Conservation (phyloP, 768 basidiomycete species). For the Pleurotus eryngii region DNA sequence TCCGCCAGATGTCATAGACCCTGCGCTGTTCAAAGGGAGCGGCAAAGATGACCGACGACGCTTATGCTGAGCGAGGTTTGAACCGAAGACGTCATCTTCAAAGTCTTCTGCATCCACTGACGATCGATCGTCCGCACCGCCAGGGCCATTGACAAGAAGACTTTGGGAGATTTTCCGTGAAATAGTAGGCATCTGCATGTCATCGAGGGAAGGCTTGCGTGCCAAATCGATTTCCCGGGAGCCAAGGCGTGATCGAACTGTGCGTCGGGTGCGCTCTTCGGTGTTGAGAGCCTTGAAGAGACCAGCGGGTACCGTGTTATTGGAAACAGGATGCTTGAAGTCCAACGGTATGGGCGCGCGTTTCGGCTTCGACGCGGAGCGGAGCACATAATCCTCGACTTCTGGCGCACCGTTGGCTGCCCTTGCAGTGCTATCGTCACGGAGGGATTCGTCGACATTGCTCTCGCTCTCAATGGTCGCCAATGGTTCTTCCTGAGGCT, state of each 20-base stretch:
- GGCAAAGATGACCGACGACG: conserved; percentile 59
- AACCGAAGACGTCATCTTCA: conserved; percentile 36
- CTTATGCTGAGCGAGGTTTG: conserved; percentile 25
- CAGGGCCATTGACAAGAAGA: conserved; percentile 60
- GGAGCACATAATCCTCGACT: conserved; percentile 23
- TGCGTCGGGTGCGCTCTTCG: conserved; percentile 67
- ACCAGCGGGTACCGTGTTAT: conserved; percentile 81
- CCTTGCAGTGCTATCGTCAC: conserved; percentile 34
- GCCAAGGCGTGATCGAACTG: conserved; percentile 72
- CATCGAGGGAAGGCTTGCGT: conserved; percentile 73
- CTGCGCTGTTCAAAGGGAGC: conserved; percentile 46
- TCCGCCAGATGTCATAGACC: conserved; percentile 41
- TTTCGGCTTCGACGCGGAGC: conserved; percentile 36
- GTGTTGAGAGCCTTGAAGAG: conserved; percentile 77
- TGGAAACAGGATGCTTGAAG: conserved; percentile 53
- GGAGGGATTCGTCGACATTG: conserved; percentile 20
- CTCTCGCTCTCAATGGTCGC: conserved; percentile 12
- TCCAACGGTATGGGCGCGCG: conserved; percentile 77
- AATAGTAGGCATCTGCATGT: conserved; percentile 66
- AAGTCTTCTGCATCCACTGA: conserved; percentile 18
- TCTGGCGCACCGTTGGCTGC: conserved; percentile 23
- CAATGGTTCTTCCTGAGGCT: conserved; percentile 12
- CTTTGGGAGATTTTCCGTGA: conserved; percentile 54
- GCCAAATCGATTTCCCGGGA: conserved; percentile 73
- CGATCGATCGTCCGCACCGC: conserved; percentile 21